phyloP scores from a whole-genome alignment of 805 yeast species.

The Teunomyces funiuensis region DNA sequence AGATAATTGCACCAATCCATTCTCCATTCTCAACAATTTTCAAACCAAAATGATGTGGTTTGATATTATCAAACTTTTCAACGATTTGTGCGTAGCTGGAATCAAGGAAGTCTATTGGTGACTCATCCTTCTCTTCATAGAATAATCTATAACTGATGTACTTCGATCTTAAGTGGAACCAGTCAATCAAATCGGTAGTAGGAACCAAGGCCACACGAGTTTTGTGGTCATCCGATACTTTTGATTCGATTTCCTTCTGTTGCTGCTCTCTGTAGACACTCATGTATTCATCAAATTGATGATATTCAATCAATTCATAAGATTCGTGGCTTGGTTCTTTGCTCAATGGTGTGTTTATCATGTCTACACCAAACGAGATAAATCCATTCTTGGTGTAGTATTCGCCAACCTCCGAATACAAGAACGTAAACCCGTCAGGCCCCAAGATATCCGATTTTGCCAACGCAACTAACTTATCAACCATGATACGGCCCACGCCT shows the following conservation, averaged over 20 bases:
- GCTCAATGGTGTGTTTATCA: slow-evolving; percentile 25
- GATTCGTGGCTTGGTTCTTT: slow-evolving; percentile 6
- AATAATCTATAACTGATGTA: slow-evolving; percentile 25
- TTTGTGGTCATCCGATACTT: slow-evolving; percentile 28
- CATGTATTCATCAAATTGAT: slow-evolving; percentile 28
- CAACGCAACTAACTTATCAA: slow-evolving; percentile 32
- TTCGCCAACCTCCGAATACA: slow-evolving; percentile 46
- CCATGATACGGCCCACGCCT: slow-evolving; percentile 41
- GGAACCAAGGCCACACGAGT: slow-evolving; percentile 33
- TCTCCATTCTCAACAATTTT: slow-evolving; percentile 19
- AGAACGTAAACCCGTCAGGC: slow-evolving; percentile 33
- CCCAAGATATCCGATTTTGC: slow-evolving; percentile 25
- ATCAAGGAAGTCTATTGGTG: slow-evolving; percentile 17
- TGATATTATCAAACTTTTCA: slow-evolving; percentile 19
- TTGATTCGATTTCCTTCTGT: slow-evolving; percentile 15
- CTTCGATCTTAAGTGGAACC: slow-evolving; percentile 45
- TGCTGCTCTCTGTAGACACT: slow-evolving; percentile 20
- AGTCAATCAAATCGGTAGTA: slow-evolving; percentile 29
- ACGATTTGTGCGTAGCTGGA: slow-evolving; percentile 18
- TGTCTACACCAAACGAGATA: slow-evolving; percentile 36
- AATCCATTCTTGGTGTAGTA: slow-evolving; percentile 40
- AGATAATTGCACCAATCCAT: slow-evolving; percentile 30
- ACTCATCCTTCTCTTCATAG: slow-evolving; percentile 12
- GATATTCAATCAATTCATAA: slow-evolving; percentile 17
- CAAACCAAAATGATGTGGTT: slow-evolving; percentile 36